phyloP scores from a whole-genome alignment of 2,329 filamentous ascomycete genomes.

The Botrytis deweyae region DNA sequence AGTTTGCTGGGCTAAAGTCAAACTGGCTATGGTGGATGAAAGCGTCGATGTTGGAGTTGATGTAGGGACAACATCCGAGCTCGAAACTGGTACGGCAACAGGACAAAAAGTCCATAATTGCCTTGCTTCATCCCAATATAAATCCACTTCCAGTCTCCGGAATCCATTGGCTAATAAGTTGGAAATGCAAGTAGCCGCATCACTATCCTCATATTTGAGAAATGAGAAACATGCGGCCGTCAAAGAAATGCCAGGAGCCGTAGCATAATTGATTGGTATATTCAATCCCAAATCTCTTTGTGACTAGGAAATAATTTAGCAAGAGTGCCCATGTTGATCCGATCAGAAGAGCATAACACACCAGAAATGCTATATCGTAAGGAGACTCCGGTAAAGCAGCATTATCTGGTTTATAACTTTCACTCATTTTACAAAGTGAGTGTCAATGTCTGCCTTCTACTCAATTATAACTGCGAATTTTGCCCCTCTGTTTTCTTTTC shows the following conservation, averaged over 20 bases:
- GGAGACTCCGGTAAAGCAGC: conserved; percentile 40
- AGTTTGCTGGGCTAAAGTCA: conserved; percentile 8
- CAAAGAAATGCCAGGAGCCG: conserved; percentile 55
- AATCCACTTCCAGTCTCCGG: conserved; percentile 55
- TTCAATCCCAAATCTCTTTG: conserved; percentile 59
- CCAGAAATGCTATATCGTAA: conserved; percentile 36
- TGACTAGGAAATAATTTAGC: conserved; percentile 43
- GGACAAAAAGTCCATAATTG: conserved; percentile 61
- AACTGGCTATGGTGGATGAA: conserved; percentile 24
- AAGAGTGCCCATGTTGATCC: not conserved
- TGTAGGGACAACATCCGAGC: not conserved
- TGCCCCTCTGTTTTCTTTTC: conserved; percentile 1
- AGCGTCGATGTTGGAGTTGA: conserved; percentile 22
- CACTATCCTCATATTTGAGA: conserved; percentile 52
- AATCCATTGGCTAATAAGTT: conserved; percentile 62
- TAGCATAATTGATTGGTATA: conserved; percentile 63
- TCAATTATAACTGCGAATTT: not conserved
- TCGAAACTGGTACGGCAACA: conserved; percentile 38
- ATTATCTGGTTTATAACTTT: conserved; percentile 42
- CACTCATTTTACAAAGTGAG: conserved; percentile 40
- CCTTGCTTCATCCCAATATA: conserved; percentile 61
- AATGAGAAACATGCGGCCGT: conserved; percentile 58
- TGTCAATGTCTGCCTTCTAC: not conserved
- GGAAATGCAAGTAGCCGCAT: conserved; percentile 56
- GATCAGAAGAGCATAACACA: conserved; percentile 21